Evolutionary conservation across 129 eudicot genomes (phyloP).

Genomic region (Glebionis coronaria): DNA sequence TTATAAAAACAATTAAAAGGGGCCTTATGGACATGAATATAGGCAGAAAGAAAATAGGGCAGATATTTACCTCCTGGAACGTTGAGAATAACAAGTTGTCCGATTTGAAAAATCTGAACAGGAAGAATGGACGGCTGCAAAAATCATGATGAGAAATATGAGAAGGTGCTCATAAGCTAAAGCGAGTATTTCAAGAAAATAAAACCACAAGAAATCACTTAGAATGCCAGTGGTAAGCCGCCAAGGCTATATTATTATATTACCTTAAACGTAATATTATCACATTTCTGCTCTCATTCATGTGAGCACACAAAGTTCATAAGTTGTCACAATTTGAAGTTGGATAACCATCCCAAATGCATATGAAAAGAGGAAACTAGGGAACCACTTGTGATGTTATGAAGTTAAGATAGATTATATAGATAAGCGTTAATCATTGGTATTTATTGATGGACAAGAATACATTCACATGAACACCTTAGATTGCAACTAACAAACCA

Average conservation of each 20-base stretch:
- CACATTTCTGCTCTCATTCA: neutral
- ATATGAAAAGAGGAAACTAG: neutral
- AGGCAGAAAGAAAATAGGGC: neutral
- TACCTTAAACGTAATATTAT: neutral
- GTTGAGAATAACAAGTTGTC: conserved; percentile 56
- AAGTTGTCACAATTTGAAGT: neutral
- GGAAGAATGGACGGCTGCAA: conserved; percentile 61
- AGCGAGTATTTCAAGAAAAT: neutral
- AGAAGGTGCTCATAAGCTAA: neutral
- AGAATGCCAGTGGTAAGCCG: neutral
- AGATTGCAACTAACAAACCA: too few species aligned
- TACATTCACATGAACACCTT: too few species aligned
- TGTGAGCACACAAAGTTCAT: neutral
- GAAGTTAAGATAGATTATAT: neutral
- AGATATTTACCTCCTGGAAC: conserved; percentile 52
- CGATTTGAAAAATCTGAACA: conserved; percentile 49
- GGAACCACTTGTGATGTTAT: neutral
- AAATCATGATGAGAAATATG: conserved; percentile 7
- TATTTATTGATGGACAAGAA: too few species aligned
- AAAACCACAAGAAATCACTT: neutral
- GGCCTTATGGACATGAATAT: neutral
- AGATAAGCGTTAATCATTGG: neutral
- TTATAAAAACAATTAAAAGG: neutral
- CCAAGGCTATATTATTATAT: neutral
- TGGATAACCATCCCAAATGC: neutral